Conservation (phyloP, 352 stramenopile species). For the Lagenidium giganteum region DNA sequence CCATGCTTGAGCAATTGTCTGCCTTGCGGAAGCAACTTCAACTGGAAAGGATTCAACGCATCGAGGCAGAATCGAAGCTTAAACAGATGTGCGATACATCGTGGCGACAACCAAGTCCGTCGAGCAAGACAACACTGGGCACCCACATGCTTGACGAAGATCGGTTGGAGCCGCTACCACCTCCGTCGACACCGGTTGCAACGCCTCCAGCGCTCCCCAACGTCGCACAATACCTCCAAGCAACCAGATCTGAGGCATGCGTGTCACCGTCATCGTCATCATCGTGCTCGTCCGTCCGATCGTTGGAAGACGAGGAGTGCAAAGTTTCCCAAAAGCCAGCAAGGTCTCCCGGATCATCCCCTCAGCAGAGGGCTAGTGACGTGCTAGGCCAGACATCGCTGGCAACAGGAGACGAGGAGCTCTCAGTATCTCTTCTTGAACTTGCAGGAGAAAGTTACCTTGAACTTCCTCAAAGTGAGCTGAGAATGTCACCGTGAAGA, state of each 20-base stretch:
- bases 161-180: conserved; percentile 37
- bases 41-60: conserved; percentile 53
- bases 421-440: conserved; percentile 61
- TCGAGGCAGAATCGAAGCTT: conserved; percentile 63
- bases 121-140: conserved; percentile 5
- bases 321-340: too few species aligned
- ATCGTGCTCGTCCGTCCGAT: conserved; percentile 16
- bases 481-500: conserved; percentile 44
- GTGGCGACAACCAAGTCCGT: too few species aligned
- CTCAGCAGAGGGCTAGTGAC: too few species aligned
- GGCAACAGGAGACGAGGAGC: conserved; percentile 11
- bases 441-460: conserved; percentile 28
- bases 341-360: too few species aligned
- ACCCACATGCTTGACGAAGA: conserved; percentile 18
- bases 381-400: too few species aligned
- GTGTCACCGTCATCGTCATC: conserved; percentile 24
- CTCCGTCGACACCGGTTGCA: conserved; percentile 26
- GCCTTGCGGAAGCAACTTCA: conserved; percentile 75
- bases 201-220: too few species aligned
- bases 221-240: too few species aligned
- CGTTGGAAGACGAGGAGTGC: neutral
- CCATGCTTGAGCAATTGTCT: conserved; percentile 79
- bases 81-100: conserved; percentile 32
- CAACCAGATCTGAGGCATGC: too few species aligned
- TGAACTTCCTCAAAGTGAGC: conserved; percentile 17